phyloP scores from a whole-genome alignment of 495 filamentous ascomycete genomes.

The Penicillium maclennaniae region DNA sequence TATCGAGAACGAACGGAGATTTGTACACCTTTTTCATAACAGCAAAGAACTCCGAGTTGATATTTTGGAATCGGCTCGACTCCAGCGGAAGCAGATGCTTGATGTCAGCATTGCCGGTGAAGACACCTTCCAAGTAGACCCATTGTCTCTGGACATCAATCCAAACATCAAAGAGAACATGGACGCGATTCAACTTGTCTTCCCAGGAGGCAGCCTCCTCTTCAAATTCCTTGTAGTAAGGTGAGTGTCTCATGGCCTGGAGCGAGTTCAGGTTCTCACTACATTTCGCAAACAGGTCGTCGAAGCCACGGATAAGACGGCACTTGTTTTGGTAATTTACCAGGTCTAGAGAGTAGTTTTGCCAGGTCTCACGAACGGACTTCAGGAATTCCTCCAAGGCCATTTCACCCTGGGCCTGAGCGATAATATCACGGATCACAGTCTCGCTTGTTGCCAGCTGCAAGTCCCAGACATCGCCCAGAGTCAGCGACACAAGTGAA shows the following conservation, averaged over 20 bases:
- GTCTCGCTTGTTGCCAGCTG: slow-evolving; percentile 81
- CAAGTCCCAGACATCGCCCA: slow-evolving; percentile 97
- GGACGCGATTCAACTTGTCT: slow-evolving; percentile 94
- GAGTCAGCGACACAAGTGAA: slow-evolving; percentile 85
- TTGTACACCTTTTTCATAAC: slow-evolving; percentile 99
- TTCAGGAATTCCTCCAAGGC: slow-evolving; percentile 96
- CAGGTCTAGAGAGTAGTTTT: slow-evolving; percentile 86
- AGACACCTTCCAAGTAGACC: slow-evolving; percentile 98
- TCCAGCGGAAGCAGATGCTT: slow-evolving; percentile 96
- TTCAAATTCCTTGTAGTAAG: slow-evolving; percentile 98
- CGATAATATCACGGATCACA: slow-evolving; percentile 85
- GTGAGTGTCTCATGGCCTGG: slow-evolving; percentile 97
- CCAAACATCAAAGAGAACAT: slow-evolving; percentile 98
- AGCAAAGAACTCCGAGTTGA: slow-evolving; percentile 95
- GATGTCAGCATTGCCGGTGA: slow-evolving; percentile 97
- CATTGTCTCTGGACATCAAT: slow-evolving; percentile 99
- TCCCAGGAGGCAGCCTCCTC: slow-evolving; percentile 96
- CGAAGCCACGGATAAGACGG: slow-evolving; percentile 94
- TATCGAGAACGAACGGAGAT: slow-evolving; percentile 88
- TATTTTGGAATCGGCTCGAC: slow-evolving; percentile 94
- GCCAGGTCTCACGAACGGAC: slow-evolving; percentile 95
- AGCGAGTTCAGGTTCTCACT: slow-evolving; percentile 96
- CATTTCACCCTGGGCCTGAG: slow-evolving; percentile 97
- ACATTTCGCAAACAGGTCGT: slow-evolving; percentile 97
- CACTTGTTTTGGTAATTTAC: slow-evolving; percentile 98